phyloP scores from a whole-genome alignment of 495 filamentous ascomycete species.

The Choiromyces venosus region DNA sequence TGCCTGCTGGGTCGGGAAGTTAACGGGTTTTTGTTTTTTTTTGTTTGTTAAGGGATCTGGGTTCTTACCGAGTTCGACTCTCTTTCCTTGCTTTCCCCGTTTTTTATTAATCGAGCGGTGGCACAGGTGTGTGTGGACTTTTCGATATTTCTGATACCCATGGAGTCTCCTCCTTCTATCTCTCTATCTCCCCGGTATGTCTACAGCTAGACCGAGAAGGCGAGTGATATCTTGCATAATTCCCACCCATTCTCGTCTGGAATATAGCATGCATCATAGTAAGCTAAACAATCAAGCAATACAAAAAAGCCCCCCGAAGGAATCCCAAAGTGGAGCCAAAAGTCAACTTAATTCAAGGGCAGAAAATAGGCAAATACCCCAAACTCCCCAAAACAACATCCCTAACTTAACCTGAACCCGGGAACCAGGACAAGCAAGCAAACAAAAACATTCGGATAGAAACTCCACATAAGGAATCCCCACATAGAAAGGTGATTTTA shows the following conservation, averaged over 20 bases:
- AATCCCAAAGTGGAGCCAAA: not conserved
- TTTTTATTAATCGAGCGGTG: not conserved
- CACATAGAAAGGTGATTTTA: not conserved
- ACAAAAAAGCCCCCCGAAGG: not conserved
- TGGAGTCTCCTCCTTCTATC: not conserved
- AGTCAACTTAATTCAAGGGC: not conserved
- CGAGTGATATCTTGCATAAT: slow-evolving; percentile 1
- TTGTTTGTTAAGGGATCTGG: not conserved
- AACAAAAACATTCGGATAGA: not conserved
- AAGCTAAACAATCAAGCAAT: not conserved
- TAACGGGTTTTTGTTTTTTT: not conserved
- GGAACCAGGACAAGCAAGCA: slow-evolving; percentile 1
- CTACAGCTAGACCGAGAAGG: not conserved
- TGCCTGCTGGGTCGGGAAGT: not conserved
- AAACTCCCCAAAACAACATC: not conserved
- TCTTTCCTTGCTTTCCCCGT: not conserved
- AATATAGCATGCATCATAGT: not conserved
- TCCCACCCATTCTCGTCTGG: not conserved
- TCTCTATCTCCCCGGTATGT: not conserved
- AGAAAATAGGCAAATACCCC: slow-evolving; percentile 3
- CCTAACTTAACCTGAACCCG: not conserved
- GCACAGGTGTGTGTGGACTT: not conserved
- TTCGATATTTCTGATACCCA: not conserved
- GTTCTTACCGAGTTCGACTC: not conserved
- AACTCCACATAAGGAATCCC: not conserved